phyloP scores from a whole-genome alignment of 495 filamentous ascomycete species.

The Hypoxylon lenormandii region DNA sequence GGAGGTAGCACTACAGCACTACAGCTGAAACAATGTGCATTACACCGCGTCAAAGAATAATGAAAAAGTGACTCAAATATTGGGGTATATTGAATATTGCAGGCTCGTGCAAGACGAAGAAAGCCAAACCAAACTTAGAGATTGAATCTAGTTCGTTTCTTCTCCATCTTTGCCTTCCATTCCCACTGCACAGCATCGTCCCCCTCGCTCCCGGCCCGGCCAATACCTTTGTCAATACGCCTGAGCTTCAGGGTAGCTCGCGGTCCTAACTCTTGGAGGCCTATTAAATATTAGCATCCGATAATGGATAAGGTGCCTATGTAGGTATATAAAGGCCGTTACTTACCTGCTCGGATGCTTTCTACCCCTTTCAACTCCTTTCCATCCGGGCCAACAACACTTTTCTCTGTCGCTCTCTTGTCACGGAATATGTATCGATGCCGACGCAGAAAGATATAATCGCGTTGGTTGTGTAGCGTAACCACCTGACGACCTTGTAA shows the following conservation, averaged over 20 bases:
- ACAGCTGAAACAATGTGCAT: too few species aligned
- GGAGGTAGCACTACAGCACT: not conserved
- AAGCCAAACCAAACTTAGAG: slow-evolving; percentile 62
- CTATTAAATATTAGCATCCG: slow-evolving; percentile 27
- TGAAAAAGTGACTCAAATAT: slow-evolving; percentile 1
- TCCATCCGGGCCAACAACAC: slow-evolving; percentile 84
- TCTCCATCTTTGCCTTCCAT: slow-evolving; percentile 95
- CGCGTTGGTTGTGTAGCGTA: slow-evolving; percentile 92
- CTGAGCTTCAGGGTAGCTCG: slow-evolving; percentile 66
- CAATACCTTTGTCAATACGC: slow-evolving; percentile 89
- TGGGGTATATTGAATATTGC: slow-evolving; percentile 32
- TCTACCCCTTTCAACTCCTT: slow-evolving; percentile 85
- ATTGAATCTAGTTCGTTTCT: slow-evolving; percentile 90
- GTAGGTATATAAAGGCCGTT: not conserved
- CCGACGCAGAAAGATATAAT: slow-evolving; percentile 92
- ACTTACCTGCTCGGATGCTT: slow-evolving; percentile 77
- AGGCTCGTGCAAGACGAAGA: not conserved
- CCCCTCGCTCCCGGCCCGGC: slow-evolving; percentile 79
- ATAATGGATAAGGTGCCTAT: not conserved
- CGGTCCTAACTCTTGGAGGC: slow-evolving; percentile 48
- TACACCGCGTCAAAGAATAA: not conserved
- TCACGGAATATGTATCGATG: slow-evolving; percentile 95
- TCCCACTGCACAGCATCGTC: slow-evolving; percentile 79
- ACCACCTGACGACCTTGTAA: slow-evolving; percentile 83
- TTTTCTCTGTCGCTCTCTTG: slow-evolving; percentile 84